Percentiles rank a stretch among this genome's conserved stretches.
These are phyloP conservation scores for Acer saccharum DNA, from an alignment of 345 rosid genomes.

Conservation along the genomic window DNA sequence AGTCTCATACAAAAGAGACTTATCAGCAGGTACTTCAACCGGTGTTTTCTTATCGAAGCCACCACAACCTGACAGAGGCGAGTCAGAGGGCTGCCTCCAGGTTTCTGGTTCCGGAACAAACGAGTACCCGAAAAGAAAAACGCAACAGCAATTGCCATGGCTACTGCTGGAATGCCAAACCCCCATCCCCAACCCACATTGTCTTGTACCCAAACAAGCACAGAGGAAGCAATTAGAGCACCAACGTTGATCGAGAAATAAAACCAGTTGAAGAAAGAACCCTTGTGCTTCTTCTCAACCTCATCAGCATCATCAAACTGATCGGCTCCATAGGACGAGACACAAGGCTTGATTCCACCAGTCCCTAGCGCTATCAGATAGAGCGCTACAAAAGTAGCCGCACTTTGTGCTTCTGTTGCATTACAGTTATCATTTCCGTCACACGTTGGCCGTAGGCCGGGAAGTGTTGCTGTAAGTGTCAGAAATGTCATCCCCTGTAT, in stretches of 20 bases:
- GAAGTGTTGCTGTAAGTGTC: slow-evolving; percentile 62
- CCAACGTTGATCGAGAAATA: slow-evolving; percentile 71
- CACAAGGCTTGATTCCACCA: slow-evolving; percentile 80
- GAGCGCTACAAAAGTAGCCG: slow-evolving; percentile 51
- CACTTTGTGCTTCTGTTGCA: slow-evolving; percentile 40
- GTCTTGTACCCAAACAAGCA: slow-evolving; percentile 68
- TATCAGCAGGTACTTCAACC: slow-evolving; percentile 40
- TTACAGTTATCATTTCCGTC: slow-evolving; percentile 30
- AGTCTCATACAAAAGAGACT: slow-evolving; percentile 46
- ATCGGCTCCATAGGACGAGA: slow-evolving; percentile 77
- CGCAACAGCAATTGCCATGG: slow-evolving; percentile 64
- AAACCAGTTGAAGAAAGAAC: slow-evolving; percentile 83
- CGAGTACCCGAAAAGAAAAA: slow-evolving; percentile 71
- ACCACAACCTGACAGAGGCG: slow-evolving; percentile 66
- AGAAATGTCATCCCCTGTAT: slow-evolving; percentile 64
- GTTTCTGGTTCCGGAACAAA: slow-evolving; percentile 55
- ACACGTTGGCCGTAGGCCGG: slow-evolving; percentile 56
- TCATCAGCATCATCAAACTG: slow-evolving; percentile 72
- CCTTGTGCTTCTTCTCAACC: slow-evolving; percentile 56
- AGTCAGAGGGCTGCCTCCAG: slow-evolving; percentile 75
- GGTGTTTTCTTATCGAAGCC: slow-evolving; percentile 42
- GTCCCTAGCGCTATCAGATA: slow-evolving; percentile 72
- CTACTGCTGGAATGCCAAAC: slow-evolving; percentile 60
- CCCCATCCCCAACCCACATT: slow-evolving; percentile 87
- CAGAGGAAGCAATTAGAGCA: slow-evolving; percentile 65